Base-by-base conservation (phyloP, 1,284 basidiomycete species). In the Ustilago shanxiensis region DNA sequence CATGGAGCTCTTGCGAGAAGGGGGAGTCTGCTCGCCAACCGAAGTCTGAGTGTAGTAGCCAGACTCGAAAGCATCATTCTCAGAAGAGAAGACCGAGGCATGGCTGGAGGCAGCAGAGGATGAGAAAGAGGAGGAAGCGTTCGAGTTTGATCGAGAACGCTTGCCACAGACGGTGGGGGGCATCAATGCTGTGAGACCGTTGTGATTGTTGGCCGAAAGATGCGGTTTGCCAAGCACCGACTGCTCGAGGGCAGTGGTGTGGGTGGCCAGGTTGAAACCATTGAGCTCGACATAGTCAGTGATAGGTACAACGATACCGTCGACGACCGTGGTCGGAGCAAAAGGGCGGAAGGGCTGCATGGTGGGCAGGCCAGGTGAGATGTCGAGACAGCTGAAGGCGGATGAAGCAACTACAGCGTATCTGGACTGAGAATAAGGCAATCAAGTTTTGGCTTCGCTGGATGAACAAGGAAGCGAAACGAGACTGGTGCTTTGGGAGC, bases 191-290 rank as follows among this genome's bases (percentile, higher is more conserved):
- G 59, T 45, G 18, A 31, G 41, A 39, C 20, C n/a, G 20, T 26
- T 49, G 47, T 50, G 49, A 41, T 29, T n/a, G 44, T 44, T 20
- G n/a, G 56, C 31, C 35, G 52, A n/a, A 49, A 63, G 62, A 50
- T 57, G 58, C 7, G 73, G 66, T 62, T 77, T 72, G 65, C 69
- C 74, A 20, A 72, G 60, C 66, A 77, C 66, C 54, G 65, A 68
- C 65, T 77, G 74, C 65, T 76, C 68, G 58, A 76, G 68, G 22
- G 74, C 74, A 41, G 69, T 65, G 69, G 65, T 72, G 69, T 77
- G 74, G 62, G 45, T 57, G 47, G 66, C 69, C 24, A 77, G 59
- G 59, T 77, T 77, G 66, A 53, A 56, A 37, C 69, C 69, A 59
- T 63, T 77, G 62, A 72, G 74, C 69, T 77, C 66, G 33, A 72